phyloP scores from a whole-genome alignment of 257 asterid genomes.

The Nicotiana undulata region DNA sequence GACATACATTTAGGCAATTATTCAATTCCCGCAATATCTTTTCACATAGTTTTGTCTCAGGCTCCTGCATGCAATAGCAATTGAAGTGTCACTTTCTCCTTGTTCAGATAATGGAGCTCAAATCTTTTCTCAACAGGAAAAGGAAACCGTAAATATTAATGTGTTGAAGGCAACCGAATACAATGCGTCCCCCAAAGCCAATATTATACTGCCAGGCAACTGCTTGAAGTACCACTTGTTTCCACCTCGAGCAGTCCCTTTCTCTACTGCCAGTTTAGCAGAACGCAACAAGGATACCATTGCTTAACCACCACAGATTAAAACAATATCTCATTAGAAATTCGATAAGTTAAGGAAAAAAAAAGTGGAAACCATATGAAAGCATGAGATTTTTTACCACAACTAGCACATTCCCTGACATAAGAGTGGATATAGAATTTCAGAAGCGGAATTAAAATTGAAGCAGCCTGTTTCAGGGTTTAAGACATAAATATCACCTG shows the following conservation, averaged over 20 bases:
- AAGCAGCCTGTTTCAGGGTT: slow-evolving; percentile 63
- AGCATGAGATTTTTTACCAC: slow-evolving; percentile 49
- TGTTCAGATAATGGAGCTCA: too few species aligned
- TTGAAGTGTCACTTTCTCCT: too few species aligned
- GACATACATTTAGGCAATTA: too few species aligned
- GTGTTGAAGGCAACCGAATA: slow-evolving; percentile 44
- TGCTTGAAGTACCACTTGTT: too few species aligned
- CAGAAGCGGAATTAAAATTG: slow-evolving; percentile 74
- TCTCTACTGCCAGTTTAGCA: slow-evolving; percentile 52
- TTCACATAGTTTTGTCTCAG: too few species aligned
- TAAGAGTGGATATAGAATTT: slow-evolving; percentile 80
- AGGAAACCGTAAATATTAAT: not conserved
- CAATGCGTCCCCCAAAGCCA: slow-evolving; percentile 73
- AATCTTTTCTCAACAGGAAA: too few species aligned
- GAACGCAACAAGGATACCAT: slow-evolving; percentile 84
- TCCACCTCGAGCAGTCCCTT: too few species aligned
- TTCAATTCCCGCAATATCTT: too few species aligned
- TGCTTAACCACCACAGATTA: slow-evolving; percentile 50
- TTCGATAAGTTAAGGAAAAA: not conserved
- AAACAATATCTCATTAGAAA: slow-evolving; percentile 6
- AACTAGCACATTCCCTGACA: slow-evolving; percentile 82
- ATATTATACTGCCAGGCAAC: slow-evolving; percentile 31
- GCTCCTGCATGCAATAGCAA: too few species aligned
- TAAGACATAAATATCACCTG: not conserved
- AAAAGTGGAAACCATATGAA: not conserved